Percentiles rank a stretch among this genome's conserved stretches.
phyloP scores from a whole-genome alignment of 78 protist species.

The Polysphondylium violaceum region DNA sequence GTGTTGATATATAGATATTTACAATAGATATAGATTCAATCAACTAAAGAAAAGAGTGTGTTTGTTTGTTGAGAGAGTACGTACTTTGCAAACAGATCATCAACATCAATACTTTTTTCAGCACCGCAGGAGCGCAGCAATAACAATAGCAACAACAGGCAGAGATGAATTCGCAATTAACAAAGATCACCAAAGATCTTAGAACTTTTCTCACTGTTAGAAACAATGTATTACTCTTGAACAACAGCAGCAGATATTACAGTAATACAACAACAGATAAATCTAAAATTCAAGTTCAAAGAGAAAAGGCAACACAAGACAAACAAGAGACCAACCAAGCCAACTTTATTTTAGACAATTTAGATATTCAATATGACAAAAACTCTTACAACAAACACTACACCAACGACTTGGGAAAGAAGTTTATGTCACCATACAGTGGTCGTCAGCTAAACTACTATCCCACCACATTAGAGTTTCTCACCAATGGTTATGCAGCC shows the following conservation, averaged over 20 bases:
- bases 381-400: neutral
- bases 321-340: neutral
- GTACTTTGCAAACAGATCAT: neutral
- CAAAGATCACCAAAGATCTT: too few species aligned
- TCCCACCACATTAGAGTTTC: neutral
- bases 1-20: too few species aligned
- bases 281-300: neutral
- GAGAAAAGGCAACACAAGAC: neutral
- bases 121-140: too few species aligned
- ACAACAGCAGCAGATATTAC: too few species aligned
- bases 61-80: too few species aligned
- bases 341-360: neutral
- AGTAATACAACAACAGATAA: neutral
- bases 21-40: too few species aligned
- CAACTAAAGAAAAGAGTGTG: too few species aligned
- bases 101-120: neutral
- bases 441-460: neutral
- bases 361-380: neutral
- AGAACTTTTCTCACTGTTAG: too few species aligned
- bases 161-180: too few species aligned
- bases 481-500: neutral
- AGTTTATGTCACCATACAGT: neutral
- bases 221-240: too few species aligned
- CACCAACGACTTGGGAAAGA: neutral
- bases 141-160: too few species aligned